Evolutionary conservation across 176 grass and related monocot species (phyloP), one percentile per base, ranked within the genome.

Genomic region (Dactylis glomerata): DNA sequence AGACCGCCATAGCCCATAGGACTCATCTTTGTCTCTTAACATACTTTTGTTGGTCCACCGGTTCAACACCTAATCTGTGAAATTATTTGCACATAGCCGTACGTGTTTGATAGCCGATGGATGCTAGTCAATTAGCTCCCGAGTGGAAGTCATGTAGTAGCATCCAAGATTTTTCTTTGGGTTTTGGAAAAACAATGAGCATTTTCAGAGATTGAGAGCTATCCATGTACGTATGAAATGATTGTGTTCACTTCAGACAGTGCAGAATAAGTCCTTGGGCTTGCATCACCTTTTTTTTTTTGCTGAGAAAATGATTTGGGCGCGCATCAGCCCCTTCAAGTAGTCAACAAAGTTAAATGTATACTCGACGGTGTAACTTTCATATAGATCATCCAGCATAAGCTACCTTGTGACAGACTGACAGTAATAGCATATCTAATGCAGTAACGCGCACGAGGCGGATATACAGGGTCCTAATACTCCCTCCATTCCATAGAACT

Each of bases 1-100:
- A 58, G 32, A 82, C 33, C 40, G 6, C 20, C 62, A 34, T 75
- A 12, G 64, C 3, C 20, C 61, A 32, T 76, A 13, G 66, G 54
- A 42, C 61, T 16, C 20, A 23, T 2, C 47, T 22, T 66, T 36
- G 33, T 56, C 46, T 85, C 15, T 17, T 15, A 38, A 8, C 13
- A 44, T 77, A 54, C 20, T 72, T 16, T 12, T 77, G 27, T 22
- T 62, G 16, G 1, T 24, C 34, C 10, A 17, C 34, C 11, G 28
- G 12, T 6, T 86, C 49, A 31, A 86, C 64, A 65, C 79, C 83
- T 38, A 86, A 65, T 38, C 65, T 22, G 15, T 74, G 51, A 14
- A 14, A 28, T 28, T 45, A 0, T 49, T 26, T 73, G 78, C 12
- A 7, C 4, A 34, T 30, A 26, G 13, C 28, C 68, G 38, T 17